A percentile compares a stretch with the other conserved stretches of the same genome.
phyloP scores from a whole-genome alignment of 768 basidiomycete genomes.

The Hydnomerulius pinastri region DNA sequence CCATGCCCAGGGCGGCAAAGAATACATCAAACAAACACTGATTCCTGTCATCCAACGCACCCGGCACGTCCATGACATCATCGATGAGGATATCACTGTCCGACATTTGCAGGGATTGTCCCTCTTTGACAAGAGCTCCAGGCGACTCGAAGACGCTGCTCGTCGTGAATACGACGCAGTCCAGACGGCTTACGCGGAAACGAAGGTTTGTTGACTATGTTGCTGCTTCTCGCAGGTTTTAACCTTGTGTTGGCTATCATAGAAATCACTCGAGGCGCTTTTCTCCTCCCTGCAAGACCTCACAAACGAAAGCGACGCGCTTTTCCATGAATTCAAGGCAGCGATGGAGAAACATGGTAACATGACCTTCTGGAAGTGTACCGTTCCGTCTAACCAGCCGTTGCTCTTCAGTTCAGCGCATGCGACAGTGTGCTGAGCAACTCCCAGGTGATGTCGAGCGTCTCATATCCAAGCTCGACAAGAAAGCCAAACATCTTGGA shows the following conservation, averaged over 20 bases:
- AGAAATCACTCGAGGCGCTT: constrained; percentile 47
- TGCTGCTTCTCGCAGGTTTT: constrained; percentile 2
- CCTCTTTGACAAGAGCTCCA: constrained; percentile 56
- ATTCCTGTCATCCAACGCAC: constrained; percentile 38
- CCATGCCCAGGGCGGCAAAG: constrained; percentile 31
- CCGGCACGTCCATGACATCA: constrained; percentile 35
- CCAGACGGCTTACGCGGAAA: constrained; percentile 37
- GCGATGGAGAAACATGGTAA: constrained; percentile 51
- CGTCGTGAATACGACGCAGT: constrained; percentile 47
- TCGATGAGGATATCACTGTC: constrained; percentile 36
- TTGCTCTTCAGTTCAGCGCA: constrained; percentile 44
- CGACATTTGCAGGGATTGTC: constrained; percentile 43
- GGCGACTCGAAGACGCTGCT: constrained; percentile 47
- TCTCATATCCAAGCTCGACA: constrained; percentile 53
- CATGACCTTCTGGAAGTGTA: background rate
- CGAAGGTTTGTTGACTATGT: constrained; percentile 42
- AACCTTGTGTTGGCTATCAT: constrained; percentile 11
- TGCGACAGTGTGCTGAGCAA: constrained; percentile 41
- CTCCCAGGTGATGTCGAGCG: constrained; percentile 56
- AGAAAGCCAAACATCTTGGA: constrained; percentile 45
- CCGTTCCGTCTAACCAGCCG: constrained; percentile 9
- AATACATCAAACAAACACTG: constrained; percentile 34
- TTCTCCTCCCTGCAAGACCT: constrained; percentile 50
- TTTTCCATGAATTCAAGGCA: constrained; percentile 52
- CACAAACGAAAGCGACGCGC: constrained; percentile 46